A percentile compares a stretch with the other conserved stretches of the same genome.
phyloP scores from a whole-genome alignment of 805 yeast genomes.

The Starmerella roubikii region DNA sequence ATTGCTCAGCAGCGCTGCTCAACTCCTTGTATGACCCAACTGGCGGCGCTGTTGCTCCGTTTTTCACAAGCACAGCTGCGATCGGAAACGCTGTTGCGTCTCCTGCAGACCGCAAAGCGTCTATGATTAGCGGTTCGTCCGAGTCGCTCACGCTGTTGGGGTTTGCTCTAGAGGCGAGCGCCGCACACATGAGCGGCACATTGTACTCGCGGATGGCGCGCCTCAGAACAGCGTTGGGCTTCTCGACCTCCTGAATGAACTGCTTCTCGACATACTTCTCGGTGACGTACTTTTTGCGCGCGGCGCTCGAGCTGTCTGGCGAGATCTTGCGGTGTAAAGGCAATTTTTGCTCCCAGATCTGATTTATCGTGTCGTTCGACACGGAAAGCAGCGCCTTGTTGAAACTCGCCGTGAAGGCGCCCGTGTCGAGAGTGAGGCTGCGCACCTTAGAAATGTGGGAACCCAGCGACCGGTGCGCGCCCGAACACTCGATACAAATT shows the following conservation, averaged over 20 bases:
- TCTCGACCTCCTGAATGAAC: slow-evolving; percentile 29
- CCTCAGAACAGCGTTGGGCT: slow-evolving; percentile 27
- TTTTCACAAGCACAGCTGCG: slow-evolving; percentile 29
- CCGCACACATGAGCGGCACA: slow-evolving; percentile 22
- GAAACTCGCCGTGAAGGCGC: slow-evolving; percentile 43
- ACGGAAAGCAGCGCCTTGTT: slow-evolving; percentile 43
- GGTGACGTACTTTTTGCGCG: slow-evolving; percentile 45
- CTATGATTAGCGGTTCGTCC: slow-evolving; percentile 24
- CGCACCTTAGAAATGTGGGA: slow-evolving; percentile 66
- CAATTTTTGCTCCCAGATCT: slow-evolving; percentile 42
- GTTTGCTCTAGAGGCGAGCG: slow-evolving; percentile 31
- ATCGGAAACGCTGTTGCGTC: slow-evolving; percentile 24
- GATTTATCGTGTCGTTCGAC: slow-evolving; percentile 42
- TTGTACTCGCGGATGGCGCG: slow-evolving; percentile 26
- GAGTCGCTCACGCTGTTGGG: slow-evolving; percentile 24
- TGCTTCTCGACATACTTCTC: slow-evolving; percentile 48
- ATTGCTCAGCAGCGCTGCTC: slow-evolving; percentile 8
- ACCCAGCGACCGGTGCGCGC: slow-evolving; percentile 78
- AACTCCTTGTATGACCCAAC: slow-evolving; percentile 11
- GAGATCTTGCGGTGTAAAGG: slow-evolving; percentile 23
- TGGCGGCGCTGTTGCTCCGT: slow-evolving; percentile 26
- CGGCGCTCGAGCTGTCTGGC: slow-evolving; percentile 31
- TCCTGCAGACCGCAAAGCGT: slow-evolving; percentile 24
- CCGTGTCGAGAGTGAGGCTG: slow-evolving; percentile 61
- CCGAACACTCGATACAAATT: slow-evolving; percentile 74